These are phyloP conservation scores for Aspergillus steynii DNA, from an alignment of 495 filamentous ascomycete species.

Conservation along the genomic window DNA sequence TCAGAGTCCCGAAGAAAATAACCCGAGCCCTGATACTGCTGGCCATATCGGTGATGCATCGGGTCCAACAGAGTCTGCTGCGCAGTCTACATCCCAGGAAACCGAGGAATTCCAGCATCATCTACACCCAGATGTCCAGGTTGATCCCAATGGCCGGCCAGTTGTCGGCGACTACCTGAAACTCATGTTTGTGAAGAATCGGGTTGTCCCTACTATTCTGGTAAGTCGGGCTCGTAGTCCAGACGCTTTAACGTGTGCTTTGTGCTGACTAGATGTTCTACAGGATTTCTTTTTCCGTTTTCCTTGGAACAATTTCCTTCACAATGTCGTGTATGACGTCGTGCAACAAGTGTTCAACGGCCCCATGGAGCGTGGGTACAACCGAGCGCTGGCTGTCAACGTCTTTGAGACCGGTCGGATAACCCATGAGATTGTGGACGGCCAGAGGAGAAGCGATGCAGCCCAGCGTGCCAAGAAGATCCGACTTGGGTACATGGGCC, in stretches of 20 bases:
- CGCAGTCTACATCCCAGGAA: slow-evolving; percentile 26
- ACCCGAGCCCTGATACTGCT: slow-evolving; percentile 17
- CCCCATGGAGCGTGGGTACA: slow-evolving; percentile 93
- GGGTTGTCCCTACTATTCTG: slow-evolving; percentile 93
- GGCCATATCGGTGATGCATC: slow-evolving; percentile 24
- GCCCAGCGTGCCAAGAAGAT: slow-evolving; percentile 80
- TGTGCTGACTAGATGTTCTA: background rate
- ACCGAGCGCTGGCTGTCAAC: slow-evolving; percentile 88
- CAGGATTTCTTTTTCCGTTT: slow-evolving; percentile 97
- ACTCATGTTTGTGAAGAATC: slow-evolving; percentile 92
- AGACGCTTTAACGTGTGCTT: background rate
- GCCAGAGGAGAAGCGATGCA: slow-evolving; percentile 82
- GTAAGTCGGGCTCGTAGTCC: slow-evolving; percentile 50
- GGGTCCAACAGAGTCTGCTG: slow-evolving; percentile 24
- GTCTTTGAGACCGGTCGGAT: slow-evolving; percentile 88
- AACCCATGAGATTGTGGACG: slow-evolving; percentile 87
- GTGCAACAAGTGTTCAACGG: slow-evolving; percentile 99
- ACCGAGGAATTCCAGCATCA: slow-evolving; percentile 41
- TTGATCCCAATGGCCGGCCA: slow-evolving; percentile 68
- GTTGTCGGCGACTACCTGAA: slow-evolving; percentile 98
- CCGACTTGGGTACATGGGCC: slow-evolving; percentile 97
- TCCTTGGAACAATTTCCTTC: slow-evolving; percentile 99
- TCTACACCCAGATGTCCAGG: slow-evolving; percentile 44
- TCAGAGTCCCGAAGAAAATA: slow-evolving; percentile 26
- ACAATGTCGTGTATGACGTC: slow-evolving; percentile 99